Conservation (phyloP, 805 yeast species). For the Soucietia sequanensis region DNA sequence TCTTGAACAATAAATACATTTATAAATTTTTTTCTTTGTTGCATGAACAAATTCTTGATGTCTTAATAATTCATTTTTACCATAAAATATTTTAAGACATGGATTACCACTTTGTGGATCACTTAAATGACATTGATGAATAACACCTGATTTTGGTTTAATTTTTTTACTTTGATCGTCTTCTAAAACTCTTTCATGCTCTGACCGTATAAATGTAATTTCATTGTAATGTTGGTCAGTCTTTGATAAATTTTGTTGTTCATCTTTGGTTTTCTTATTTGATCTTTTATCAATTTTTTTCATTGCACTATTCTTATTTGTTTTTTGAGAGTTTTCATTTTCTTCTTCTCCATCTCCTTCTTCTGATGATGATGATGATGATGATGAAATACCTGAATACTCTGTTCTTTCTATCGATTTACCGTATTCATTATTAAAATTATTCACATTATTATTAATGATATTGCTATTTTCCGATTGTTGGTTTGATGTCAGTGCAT, state of each 20-base stretch:
- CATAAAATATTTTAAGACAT: constrained; percentile 42
- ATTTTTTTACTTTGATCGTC: constrained; percentile 13
- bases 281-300: background rate
- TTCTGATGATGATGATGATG: background rate
- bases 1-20: constrained; percentile 39
- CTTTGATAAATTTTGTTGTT: background rate
- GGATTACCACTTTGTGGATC: constrained; percentile 32
- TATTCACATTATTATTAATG: no score
- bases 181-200: constrained; percentile 2
- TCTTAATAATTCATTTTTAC: constrained; percentile 41
- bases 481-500: no score
- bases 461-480: no score
- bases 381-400: background rate
- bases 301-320: no score
- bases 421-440: no score
- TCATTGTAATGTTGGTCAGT: background rate
- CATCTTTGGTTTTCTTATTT: background rate
- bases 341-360: constrained; percentile 1
- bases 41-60: constrained; percentile 49
- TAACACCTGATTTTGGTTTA: constrained; percentile 20
- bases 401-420: background rate
- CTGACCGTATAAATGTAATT: background rate
- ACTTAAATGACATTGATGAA: constrained; percentile 41
- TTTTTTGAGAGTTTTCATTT: no score
- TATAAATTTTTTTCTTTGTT: constrained; percentile 39